Evolutionary conservation across 208 protist genomes (phyloP).

Genomic region (Leishmania turanica): DNA sequence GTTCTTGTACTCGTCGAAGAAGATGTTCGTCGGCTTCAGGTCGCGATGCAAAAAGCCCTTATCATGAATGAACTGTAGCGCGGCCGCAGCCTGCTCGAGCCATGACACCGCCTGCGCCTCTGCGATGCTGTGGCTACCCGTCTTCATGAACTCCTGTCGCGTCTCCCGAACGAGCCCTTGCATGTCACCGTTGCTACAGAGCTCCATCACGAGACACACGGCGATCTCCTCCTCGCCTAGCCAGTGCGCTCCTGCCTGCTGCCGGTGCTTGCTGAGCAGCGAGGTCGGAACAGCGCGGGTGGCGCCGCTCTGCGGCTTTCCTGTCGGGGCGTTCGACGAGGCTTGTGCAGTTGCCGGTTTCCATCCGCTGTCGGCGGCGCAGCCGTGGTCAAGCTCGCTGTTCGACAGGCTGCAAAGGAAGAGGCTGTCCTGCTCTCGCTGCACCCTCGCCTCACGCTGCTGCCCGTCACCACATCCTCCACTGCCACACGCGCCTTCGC

Average conservation of each 20-base stretch:
- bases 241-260: slow-evolving; percentile 15
- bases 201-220: slow-evolving; percentile 90
- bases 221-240: slow-evolving; percentile 48
- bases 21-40: slow-evolving; percentile 92
- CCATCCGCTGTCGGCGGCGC: not conserved
- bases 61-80: slow-evolving; percentile 83
- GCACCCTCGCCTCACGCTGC: not conserved
- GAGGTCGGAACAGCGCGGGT: slow-evolving; percentile 10
- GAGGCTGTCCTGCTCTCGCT: slow-evolving; percentile 10
- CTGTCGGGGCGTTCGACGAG: not conserved
- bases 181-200: slow-evolving; percentile 83
- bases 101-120: slow-evolving; percentile 72
- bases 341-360: not conserved
- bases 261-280: slow-evolving; percentile 11
- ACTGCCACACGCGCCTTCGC: slow-evolving; percentile 7
- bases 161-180: slow-evolving; percentile 57
- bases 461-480: not conserved
- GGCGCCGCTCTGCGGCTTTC: not conserved
- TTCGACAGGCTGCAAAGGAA: slow-evolving; percentile 30
- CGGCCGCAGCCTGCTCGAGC: slow-evolving; percentile 76
- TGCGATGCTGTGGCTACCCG: slow-evolving; percentile 58
- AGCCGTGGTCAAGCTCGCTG: slow-evolving; percentile 21
- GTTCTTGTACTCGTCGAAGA: slow-evolving; percentile 75
- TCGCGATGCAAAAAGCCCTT: slow-evolving; percentile 89
- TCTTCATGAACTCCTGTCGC: slow-evolving; percentile 69